Percentiles rank a stretch among this genome's conserved stretches.
These are phyloP conservation scores for Plasmodium gonderi DNA, from an alignment of 169 alveolate species.

Conservation along the genomic window DNA sequence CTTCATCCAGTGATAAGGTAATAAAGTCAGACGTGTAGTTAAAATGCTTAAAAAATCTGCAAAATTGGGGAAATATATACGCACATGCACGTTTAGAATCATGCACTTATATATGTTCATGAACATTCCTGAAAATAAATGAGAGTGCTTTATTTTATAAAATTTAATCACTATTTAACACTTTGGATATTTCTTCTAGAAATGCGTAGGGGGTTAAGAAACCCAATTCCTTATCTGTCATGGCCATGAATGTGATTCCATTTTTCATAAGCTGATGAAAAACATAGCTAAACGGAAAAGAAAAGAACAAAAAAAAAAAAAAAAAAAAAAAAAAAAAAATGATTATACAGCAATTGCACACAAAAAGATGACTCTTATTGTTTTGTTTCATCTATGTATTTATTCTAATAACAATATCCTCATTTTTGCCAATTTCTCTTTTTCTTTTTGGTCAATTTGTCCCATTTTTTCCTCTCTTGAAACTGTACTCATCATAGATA, in stretches of 20 bases:
- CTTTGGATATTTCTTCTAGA: slow-evolving; percentile 72
- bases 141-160: background rate
- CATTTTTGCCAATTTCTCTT: background rate
- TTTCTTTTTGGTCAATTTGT: background rate
- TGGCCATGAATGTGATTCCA: slow-evolving; percentile 73
- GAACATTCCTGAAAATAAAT: background rate
- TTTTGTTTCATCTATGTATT: background rate
- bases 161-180: slow-evolving; percentile 7
- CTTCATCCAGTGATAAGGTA: slow-evolving; percentile 68
- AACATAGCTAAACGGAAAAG: slow-evolving; percentile 12
- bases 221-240: slow-evolving; percentile 71
- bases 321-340: no score
- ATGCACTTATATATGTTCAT: background rate
- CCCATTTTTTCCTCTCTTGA: background rate
- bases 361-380: background rate
- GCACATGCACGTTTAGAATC: background rate
- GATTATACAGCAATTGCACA: background rate
- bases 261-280: slow-evolving; percentile 74
- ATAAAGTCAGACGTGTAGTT: slow-evolving; percentile 56
- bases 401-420: background rate
- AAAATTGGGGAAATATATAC: background rate
- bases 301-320: background rate
- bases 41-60: slow-evolving; percentile 56
- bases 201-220: slow-evolving; percentile 66
- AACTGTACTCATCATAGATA: slow-evolving; percentile 62